Conservation (phyloP, 2,329 filamentous ascomycete genomes). For the Alternaria sp. region DNA sequence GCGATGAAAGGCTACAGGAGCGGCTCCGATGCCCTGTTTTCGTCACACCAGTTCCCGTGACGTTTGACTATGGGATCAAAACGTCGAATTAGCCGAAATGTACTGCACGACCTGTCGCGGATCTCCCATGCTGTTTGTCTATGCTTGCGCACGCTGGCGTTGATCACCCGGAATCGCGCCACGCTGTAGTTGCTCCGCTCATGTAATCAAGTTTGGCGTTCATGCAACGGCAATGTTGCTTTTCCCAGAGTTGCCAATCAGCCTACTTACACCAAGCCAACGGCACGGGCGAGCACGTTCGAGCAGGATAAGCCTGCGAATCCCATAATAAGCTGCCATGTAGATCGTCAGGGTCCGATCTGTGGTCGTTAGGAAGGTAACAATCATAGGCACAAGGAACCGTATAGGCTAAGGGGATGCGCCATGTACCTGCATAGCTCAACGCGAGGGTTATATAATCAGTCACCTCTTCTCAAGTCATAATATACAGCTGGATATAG, state of each 20-base stretch:
- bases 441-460: not conserved
- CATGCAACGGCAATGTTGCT: not conserved
- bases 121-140: not conserved
- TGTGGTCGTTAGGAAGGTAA: not conserved
- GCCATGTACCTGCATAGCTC: not conserved
- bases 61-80: not conserved
- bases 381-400: not conserved
- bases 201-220: not conserved
- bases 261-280: not conserved
- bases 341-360: conserved; percentile 4
- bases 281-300: not conserved
- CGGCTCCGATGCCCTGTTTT: not conserved
- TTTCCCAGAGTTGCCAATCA: not conserved
- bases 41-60: not conserved
- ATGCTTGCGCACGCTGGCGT: not conserved
- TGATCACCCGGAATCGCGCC: not conserved
- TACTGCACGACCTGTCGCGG: not conserved
- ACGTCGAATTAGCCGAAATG: not conserved
- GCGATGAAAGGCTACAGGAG: not conserved
- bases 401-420: not conserved
- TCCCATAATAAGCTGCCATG: conserved; percentile 1
- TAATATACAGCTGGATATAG: not conserved
- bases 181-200: not conserved
- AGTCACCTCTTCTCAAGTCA: not conserved
- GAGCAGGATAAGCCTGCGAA: conserved; percentile 3